phyloP scores from a whole-genome alignment of 2,329 filamentous ascomycete species.

The Zelopaecilomyces penicillatus region DNA sequence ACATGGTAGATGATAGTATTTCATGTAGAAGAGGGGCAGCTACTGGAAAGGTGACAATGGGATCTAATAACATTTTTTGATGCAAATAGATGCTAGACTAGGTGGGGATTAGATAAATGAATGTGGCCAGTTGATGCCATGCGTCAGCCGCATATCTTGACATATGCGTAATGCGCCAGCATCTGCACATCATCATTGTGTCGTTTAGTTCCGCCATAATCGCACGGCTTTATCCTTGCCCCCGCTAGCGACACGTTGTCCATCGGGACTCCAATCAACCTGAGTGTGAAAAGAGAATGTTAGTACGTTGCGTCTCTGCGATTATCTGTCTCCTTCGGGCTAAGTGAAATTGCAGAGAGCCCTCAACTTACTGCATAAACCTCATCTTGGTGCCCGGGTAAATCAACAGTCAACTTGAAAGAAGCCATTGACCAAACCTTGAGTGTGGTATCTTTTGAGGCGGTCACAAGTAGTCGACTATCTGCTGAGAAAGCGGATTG shows the following conservation, averaged over 20 bases:
- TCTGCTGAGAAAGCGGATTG: slow-evolving; percentile 90
- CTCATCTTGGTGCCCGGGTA: slow-evolving; percentile 86
- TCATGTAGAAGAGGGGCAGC: too few species aligned
- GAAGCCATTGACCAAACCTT: slow-evolving; percentile 91
- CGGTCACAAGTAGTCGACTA: slow-evolving; percentile 78
- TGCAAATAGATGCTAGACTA: too few species aligned
- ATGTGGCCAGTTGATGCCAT: neutral
- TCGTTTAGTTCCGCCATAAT: slow-evolving; percentile 53
- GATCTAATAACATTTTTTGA: too few species aligned
- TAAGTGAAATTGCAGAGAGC: too few species aligned
- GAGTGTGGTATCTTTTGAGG: slow-evolving; percentile 83
- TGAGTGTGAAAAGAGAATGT: neutral
- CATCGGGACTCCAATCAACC: slow-evolving; percentile 88
- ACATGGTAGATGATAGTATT: too few species aligned
- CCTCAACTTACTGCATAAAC: slow-evolving; percentile 58
- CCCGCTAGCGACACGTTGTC: slow-evolving; percentile 79
- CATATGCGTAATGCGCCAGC: neutral
- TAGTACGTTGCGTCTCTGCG: neutral
- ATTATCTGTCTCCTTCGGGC: too few species aligned
- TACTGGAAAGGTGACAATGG: too few species aligned
- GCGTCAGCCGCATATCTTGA: neutral
- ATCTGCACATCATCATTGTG: neutral
- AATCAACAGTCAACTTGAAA: slow-evolving; percentile 68
- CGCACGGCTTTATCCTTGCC: slow-evolving; percentile 81
- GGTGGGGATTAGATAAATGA: too few species aligned